phyloP scores from a whole-genome alignment of 2,329 filamentous ascomycete genomes.

The Fusarium sp. region DNA sequence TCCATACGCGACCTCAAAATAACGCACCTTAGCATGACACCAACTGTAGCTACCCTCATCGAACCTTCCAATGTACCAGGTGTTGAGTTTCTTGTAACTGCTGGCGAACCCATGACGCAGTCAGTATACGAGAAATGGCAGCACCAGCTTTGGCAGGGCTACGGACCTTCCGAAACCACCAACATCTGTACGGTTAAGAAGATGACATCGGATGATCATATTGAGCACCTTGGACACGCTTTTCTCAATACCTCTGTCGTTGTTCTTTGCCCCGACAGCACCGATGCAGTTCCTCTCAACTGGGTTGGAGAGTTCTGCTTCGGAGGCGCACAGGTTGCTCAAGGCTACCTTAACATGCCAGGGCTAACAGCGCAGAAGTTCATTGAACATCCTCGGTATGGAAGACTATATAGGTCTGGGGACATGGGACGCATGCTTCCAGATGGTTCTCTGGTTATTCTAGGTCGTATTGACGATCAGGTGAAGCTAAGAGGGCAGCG shows the following conservation, averaged over 20 bases:
- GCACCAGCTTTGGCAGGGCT: conserved; percentile 79
- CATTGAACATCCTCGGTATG: conserved; percentile 74
- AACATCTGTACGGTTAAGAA: conserved; percentile 86
- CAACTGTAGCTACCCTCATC: conserved; percentile 84
- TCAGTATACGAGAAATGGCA: conserved; percentile 79
- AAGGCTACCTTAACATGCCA: conserved; percentile 78
- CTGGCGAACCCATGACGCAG: conserved; percentile 83
- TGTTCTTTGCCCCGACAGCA: conserved; percentile 63
- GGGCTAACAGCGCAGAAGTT: conserved; percentile 75
- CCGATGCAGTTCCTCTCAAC: conserved; percentile 73
- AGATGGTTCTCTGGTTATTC: conserved; percentile 80
- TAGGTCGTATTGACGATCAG: conserved; percentile 82
- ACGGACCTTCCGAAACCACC: conserved; percentile 87
- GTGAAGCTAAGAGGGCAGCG: conserved; percentile 85
- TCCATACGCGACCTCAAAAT: conserved; percentile 73
- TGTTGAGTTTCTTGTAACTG: conserved; percentile 82
- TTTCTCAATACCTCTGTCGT: conserved; percentile 83
- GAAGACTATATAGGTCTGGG: conserved; percentile 84
- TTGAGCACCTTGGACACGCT: conserved; percentile 81
- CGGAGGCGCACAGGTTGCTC: conserved; percentile 83
- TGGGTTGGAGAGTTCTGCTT: conserved; percentile 88
- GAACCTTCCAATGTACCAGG: conserved; percentile 75
- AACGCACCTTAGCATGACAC: conserved; percentile 88
- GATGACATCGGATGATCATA: conserved; percentile 68
- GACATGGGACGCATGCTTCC: conserved; percentile 84